These are phyloP conservation scores for Aureobasidium zeae DNA, from an alignment of 2,329 filamentous ascomycete species.

Conservation along the genomic window DNA sequence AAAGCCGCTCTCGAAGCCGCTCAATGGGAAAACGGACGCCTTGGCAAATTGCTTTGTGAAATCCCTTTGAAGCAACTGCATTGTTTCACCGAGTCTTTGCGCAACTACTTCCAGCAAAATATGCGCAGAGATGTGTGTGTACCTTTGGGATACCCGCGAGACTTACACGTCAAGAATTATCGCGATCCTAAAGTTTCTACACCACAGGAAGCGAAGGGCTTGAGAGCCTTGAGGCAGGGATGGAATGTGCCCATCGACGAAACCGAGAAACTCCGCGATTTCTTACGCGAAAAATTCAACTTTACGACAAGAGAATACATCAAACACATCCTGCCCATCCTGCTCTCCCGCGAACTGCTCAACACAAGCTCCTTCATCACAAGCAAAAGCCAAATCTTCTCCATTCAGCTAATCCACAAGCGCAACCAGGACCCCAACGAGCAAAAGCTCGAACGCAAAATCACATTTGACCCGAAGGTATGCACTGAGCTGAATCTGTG, in stretches of 20 bases:
- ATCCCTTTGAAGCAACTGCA: not conserved
- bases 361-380: constrained; percentile 17
- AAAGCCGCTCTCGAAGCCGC: constrained; percentile 25
- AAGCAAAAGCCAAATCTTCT: constrained; percentile 22
- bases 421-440: constrained; percentile 21
- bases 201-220: constrained; percentile 24
- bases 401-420: constrained; percentile 27
- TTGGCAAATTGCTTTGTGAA: constrained; percentile 27
- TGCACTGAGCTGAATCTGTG: not conserved
- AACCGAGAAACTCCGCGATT: constrained; percentile 26
- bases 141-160: constrained; percentile 22
- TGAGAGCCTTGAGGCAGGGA: constrained; percentile 25
- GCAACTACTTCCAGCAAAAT: not conserved
- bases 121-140: constrained; percentile 15
- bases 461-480: constrained; percentile 25
- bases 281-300: constrained; percentile 31
- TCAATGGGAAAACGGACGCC: constrained; percentile 25
- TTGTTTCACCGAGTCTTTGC: constrained; percentile 1
- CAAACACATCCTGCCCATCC: constrained; percentile 31
- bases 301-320: constrained; percentile 31
- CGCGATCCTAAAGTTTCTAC: constrained; percentile 29
- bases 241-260: constrained; percentile 29
- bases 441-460: constrained; percentile 23
- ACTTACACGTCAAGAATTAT: constrained; percentile 30
- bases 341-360: constrained; percentile 26